phyloP scores from a whole-genome alignment of 1,284 basidiomycete genomes.

The Heimioporus retisporus region DNA sequence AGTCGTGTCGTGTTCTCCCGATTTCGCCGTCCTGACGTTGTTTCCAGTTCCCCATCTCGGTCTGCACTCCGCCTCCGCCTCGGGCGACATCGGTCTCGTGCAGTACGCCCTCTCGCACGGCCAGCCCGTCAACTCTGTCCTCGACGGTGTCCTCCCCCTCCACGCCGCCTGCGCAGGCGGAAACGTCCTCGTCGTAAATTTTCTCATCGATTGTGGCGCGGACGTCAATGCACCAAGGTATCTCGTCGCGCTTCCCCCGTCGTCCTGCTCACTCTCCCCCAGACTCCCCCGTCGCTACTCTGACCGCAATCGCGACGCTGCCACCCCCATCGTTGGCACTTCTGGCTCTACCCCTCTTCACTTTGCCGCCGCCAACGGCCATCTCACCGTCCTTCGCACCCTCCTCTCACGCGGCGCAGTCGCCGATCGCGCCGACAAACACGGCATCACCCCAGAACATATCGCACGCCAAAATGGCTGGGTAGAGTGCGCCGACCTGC shows the following conservation, averaged over 20 bases:
- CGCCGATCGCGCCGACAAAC: conserved; percentile 85
- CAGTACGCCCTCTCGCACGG: conserved; percentile 92
- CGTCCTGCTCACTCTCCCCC: conserved; percentile 19
- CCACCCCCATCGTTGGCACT: conserved; percentile 80
- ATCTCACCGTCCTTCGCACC: conserved; percentile 77
- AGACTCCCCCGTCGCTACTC: conserved; percentile 86
- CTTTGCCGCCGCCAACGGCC: conserved; percentile 94
- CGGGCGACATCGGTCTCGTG: conserved; percentile 89
- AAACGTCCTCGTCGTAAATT: conserved; percentile 83
- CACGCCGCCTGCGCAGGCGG: conserved; percentile 94
- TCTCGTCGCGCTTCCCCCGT: conserved; percentile 21
- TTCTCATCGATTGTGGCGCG: conserved; percentile 91
- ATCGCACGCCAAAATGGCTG: conserved; percentile 77
- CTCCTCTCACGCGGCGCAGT: conserved; percentile 86
- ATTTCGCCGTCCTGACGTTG: not conserved
- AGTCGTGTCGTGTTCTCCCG: too few relatives aligned
- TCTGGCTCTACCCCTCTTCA: conserved; percentile 93
- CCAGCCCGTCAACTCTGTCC: conserved; percentile 93
- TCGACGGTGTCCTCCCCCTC: conserved; percentile 92
- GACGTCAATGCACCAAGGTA: conserved; percentile 93
- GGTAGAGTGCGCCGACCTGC: conserved; percentile 70
- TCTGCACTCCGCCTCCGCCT: conserved; percentile 89
- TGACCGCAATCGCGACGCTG: conserved; percentile 72
- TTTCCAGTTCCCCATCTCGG: conserved; percentile 84
- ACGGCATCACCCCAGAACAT: conserved; percentile 84